These are phyloP conservation scores for Panaeolus papilionaceus DNA, from an alignment of 768 basidiomycete genomes.

Conservation along the genomic window DNA sequence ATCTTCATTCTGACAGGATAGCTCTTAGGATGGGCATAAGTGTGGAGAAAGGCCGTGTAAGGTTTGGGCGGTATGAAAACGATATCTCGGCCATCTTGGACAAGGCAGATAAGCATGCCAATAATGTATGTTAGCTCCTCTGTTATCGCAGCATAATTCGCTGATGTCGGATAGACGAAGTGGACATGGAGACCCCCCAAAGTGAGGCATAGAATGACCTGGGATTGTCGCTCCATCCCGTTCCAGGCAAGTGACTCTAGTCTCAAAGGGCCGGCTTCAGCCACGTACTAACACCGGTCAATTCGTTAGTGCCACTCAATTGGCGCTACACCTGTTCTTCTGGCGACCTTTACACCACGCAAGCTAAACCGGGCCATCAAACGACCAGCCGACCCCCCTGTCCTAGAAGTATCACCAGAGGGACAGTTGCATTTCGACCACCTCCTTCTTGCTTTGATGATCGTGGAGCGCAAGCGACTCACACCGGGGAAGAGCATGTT, in stretches of 20 bases:
- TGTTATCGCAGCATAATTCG: background rate
- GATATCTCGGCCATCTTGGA: conserved; percentile 16
- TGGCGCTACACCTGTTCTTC: background rate
- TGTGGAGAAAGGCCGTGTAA: conserved; percentile 14
- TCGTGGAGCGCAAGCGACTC: conserved; percentile 26
- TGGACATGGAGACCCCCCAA: conserved; percentile 12
- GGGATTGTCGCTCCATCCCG: background rate
- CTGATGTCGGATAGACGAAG: background rate
- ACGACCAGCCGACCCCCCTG: conserved; percentile 4
- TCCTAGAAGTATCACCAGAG: conserved; percentile 26
- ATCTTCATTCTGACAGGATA: background rate
- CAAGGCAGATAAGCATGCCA: conserved; percentile 16
- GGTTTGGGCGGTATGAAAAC: conserved; percentile 1
- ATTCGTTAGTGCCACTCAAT: background rate
- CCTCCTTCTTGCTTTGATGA: conserved; percentile 26
- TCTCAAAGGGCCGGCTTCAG: background rate
- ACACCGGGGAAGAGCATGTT: conserved; percentile 7
- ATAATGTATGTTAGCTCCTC: background rate
- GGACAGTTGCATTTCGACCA: conserved; percentile 30
- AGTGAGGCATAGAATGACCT: conserved; percentile 4
- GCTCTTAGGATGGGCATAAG: background rate
- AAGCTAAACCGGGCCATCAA: conserved; percentile 13
- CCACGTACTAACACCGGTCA: background rate
- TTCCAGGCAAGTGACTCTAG: background rate
- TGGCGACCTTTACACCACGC: background rate